Conservation (phyloP, 163 green algal species). For the Scenedesmus sp. region DNA sequence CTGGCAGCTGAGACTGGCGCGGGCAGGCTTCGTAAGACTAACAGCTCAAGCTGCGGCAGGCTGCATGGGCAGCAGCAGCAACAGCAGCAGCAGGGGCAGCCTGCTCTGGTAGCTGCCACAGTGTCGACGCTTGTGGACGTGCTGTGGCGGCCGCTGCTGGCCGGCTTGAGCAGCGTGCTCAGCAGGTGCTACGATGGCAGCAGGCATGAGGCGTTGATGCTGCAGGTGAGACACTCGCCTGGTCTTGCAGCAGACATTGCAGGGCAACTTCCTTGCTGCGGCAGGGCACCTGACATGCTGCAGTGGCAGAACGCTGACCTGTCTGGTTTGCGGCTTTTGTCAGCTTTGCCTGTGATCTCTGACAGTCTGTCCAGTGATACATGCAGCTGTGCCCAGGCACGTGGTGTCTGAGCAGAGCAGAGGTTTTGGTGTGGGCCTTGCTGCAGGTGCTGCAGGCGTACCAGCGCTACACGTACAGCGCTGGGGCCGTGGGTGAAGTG, state of each 20-base stretch:
- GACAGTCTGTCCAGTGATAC: too few relatives aligned
- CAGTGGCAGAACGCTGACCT: too few relatives aligned
- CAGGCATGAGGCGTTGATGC: constrained; percentile 52
- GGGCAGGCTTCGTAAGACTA: background rate
- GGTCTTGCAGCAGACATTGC: too few relatives aligned
- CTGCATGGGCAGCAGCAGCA: background rate
- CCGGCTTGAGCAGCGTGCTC: constrained; percentile 75
- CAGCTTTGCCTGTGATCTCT: too few relatives aligned
- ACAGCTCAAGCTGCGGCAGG: background rate
- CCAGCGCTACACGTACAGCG: constrained; percentile 71
- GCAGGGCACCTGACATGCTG: too few relatives aligned
- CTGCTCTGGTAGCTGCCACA: background rate
- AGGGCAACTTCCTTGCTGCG: too few relatives aligned
- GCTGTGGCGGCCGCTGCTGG: constrained; percentile 79
- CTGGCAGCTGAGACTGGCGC: background rate
- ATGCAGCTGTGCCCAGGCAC: too few relatives aligned
- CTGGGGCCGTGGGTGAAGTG: constrained; percentile 71
- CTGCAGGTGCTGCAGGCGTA: constrained; percentile 65
- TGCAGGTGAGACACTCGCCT: constrained; percentile 8
- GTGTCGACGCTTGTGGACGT: constrained; percentile 62
- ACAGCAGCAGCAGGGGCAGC: background rate
- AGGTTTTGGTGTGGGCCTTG: background rate
- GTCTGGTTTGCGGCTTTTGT: too few relatives aligned
- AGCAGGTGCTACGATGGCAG: constrained; percentile 46
- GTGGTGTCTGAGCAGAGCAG: too few relatives aligned